Percentiles rank a stretch among this genome's conserved stretches.
phyloP scores from a whole-genome alignment of 1,284 basidiomycete genomes.

The Rhodotorula sp. region DNA sequence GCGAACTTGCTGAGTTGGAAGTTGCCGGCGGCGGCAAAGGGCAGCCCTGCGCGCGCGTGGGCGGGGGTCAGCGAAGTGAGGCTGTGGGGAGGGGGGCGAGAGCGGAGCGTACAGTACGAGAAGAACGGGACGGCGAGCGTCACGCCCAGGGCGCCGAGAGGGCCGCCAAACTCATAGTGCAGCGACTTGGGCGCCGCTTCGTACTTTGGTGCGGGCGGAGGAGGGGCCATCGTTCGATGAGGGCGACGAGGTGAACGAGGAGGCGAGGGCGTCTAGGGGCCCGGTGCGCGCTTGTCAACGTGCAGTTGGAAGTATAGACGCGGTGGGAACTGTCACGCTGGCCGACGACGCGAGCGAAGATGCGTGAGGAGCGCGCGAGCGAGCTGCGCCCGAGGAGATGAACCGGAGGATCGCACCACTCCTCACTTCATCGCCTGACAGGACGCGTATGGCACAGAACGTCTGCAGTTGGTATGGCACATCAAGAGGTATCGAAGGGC shows the following conservation, averaged over 20 bases:
- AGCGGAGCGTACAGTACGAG: constrained; percentile 47
- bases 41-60: constrained; percentile 30
- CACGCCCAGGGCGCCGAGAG: constrained; percentile 52
- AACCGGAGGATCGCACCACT: not conserved
- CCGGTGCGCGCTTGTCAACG: not conserved
- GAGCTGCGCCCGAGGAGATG: not conserved
- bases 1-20: constrained; percentile 40
- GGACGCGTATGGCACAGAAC: not conserved
- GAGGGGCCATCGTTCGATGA: constrained; percentile 15
- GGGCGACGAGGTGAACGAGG: no score
- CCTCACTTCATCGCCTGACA: not conserved
- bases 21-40: constrained; percentile 40
- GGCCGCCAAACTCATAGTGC: constrained; percentile 48
- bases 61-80: not conserved
- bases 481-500: not conserved
- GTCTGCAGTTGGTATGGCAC: not conserved
- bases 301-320: not conserved
- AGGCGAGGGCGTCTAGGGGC: not conserved
- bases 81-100: not conserved
- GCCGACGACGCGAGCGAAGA: not conserved
- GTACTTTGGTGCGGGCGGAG: constrained; percentile 19
- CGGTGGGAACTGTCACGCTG: not conserved
- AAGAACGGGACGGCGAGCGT: constrained; percentile 52
- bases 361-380: not conserved
- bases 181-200: constrained; percentile 34